Conservation (phyloP, 1,139 yeast species). For the Diutina scorzettiae region DNA sequence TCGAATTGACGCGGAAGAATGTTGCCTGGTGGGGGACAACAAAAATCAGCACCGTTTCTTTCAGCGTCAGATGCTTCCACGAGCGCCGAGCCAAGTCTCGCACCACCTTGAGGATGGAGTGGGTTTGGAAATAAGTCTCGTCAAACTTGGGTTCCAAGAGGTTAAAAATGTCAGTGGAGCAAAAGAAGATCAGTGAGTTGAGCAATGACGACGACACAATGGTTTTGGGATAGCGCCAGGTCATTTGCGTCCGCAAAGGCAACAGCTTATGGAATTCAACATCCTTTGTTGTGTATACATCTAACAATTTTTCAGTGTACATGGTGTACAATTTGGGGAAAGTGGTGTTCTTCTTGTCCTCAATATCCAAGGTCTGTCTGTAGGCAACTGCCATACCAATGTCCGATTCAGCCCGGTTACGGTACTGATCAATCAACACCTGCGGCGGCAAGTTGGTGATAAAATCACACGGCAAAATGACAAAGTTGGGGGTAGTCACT, state of each 20-base stretch:
- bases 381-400: slow-evolving; percentile 65
- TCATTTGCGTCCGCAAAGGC: slow-evolving; percentile 71
- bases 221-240: slow-evolving; percentile 78
- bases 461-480: slow-evolving; percentile 85
- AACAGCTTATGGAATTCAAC: slow-evolving; percentile 60
- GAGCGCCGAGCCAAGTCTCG: slow-evolving; percentile 85
- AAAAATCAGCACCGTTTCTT: slow-evolving; percentile 53
- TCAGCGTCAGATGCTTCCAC: slow-evolving; percentile 63
- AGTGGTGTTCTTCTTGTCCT: slow-evolving; percentile 55
- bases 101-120: slow-evolving; percentile 57
- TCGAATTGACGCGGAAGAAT: slow-evolving; percentile 67
- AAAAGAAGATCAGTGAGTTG: slow-evolving; percentile 73
- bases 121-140: slow-evolving; percentile 25
- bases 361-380: slow-evolving; percentile 57
- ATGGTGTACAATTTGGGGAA: slow-evolving; percentile 37
- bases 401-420: slow-evolving; percentile 55
- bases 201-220: slow-evolving; percentile 65
- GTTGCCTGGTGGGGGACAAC: slow-evolving; percentile 53
- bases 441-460: slow-evolving; percentile 88
- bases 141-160: slow-evolving; percentile 24
- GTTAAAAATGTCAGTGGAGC: slow-evolving; percentile 39
- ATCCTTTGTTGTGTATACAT: slow-evolving; percentile 53
- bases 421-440: slow-evolving; percentile 70
- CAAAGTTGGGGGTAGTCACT: slow-evolving; percentile 32
- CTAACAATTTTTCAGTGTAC: slow-evolving; percentile 53